These are phyloP conservation scores for Digitaria exilis DNA, from an alignment of 202 grass and related monocot genomes.

Conservation along the genomic window DNA sequence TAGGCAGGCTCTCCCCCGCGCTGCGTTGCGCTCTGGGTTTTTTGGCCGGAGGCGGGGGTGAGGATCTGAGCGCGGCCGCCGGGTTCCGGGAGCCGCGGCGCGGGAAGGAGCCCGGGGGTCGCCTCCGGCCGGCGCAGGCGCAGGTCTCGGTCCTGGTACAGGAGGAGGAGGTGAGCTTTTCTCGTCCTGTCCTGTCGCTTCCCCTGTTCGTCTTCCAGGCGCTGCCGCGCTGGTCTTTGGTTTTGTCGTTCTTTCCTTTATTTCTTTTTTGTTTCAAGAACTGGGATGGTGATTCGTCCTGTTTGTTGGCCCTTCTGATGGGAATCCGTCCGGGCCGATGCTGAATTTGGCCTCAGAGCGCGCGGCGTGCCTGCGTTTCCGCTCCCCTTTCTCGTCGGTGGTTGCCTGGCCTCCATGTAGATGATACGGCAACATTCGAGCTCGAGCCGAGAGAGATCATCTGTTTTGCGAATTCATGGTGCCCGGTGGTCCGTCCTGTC, in stretches of 20 bases:
- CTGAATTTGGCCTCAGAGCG: not conserved
- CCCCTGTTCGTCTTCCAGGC: not conserved
- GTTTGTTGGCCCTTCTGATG: not conserved
- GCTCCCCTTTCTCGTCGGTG: not conserved
- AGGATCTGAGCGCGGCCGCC: conserved; percentile 2
- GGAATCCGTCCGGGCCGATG: not conserved
- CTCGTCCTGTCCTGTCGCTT: not conserved
- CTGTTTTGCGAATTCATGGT: not conserved
- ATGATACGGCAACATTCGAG: not conserved
- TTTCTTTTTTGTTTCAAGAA: not conserved
- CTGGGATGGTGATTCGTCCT: not conserved
- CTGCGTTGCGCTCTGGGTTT: not conserved
- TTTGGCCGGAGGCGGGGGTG: conserved; percentile 12
- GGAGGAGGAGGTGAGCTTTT: conserved; percentile 26
- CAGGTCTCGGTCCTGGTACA: not conserved
- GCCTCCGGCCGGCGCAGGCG: not conserved
- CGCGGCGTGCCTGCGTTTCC: not conserved
- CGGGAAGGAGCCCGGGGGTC: not conserved
- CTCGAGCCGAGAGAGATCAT: not conserved
- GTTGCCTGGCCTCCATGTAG: not conserved
- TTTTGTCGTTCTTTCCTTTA: not conserved
- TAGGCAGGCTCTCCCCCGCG: not conserved
- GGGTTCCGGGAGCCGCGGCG: not conserved
- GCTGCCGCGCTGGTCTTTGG: not conserved
- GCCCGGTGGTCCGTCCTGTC: not conserved